Conservation (phyloP, 2,329 filamentous ascomycete species). For the Aspergillus chevalieri region DNA sequence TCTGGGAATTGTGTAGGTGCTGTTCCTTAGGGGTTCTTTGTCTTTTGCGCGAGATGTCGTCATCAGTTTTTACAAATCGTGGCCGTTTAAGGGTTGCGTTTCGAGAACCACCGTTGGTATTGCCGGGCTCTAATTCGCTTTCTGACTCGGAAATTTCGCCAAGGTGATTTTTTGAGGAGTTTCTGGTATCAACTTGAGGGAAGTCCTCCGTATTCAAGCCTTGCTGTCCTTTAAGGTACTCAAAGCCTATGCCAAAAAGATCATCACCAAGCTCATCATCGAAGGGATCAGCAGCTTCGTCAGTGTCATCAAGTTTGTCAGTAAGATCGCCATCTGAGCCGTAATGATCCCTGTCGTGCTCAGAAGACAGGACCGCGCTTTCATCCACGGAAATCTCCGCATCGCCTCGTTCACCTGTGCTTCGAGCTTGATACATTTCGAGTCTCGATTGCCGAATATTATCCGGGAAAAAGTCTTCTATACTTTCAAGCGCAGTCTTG, state of each 20-base stretch:
- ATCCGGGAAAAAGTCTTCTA: constrained; percentile 77
- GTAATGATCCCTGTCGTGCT: constrained; percentile 36
- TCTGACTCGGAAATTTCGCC: not conserved
- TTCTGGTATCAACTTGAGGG: too few relatives aligned
- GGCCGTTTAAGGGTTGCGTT: not conserved
- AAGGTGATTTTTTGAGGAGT: not conserved
- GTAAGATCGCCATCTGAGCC: constrained; percentile 39
- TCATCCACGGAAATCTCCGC: constrained; percentile 58
- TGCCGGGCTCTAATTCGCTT: not conserved
- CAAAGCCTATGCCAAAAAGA: constrained; percentile 16
- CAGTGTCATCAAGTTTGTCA: constrained; percentile 16
- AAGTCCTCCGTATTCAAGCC: not conserved
- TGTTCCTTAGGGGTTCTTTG: not conserved
- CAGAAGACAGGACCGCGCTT: constrained; percentile 47
- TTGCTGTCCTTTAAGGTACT: constrained; percentile 6
- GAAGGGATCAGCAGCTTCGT: constrained; percentile 4
- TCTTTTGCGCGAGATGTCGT: constrained; percentile 7
- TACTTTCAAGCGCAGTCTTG: constrained; percentile 73
- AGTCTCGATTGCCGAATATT: constrained; percentile 43
- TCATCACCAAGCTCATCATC: constrained; percentile 17
- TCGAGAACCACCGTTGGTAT: not conserved
- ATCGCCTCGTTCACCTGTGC: constrained; percentile 5
- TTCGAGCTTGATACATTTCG: constrained; percentile 10
- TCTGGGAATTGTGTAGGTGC: not conserved
- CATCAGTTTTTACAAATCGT: not conserved